Evolutionary conservation across 495 filamentous ascomycete species (phyloP), one percentile per base, ranked within the genome.

Genomic region (Neurospora tetrasperma): DNA sequence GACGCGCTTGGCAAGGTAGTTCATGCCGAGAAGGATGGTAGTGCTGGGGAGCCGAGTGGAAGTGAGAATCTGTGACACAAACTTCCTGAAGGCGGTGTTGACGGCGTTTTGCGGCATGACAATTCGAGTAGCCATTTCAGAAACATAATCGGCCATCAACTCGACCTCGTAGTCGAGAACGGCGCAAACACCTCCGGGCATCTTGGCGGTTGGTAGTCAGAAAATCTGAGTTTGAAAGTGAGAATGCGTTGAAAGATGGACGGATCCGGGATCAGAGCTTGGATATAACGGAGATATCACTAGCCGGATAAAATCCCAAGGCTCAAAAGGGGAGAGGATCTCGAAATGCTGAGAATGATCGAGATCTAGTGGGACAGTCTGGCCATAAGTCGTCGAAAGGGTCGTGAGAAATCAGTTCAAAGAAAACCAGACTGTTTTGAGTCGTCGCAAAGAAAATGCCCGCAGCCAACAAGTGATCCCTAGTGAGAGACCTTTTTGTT

Each of bases 131-230:
- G 96, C 90, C 90, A 94, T 96, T 78, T 97, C 92, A 70, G 94
- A 90, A 79, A 99, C 96, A 84, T 97, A 99, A 79, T 98, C 94
- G 71, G 94, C 92, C 94, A 98, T 99, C 81, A 93, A 87, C 75
- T 97, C 94, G 90, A 98, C 96, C 80, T 98, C 96, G 82, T 99
- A 99, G 85, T 99, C 96, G 80, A 99, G 88, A 82, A 96, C 91
- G 71, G 93, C 93, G 77, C 96, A 94, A 46, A 99, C 96, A 76
- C 96, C 96, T 84, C 96, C 96, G 74, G 81, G 88, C 85, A 86
- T 86, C 75, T 79, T 85, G 81, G 44, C 74, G 70, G 78, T 59
- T 73, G 71, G 54, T 42, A 42, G 74, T 40, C 14, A 42, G 76
- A 44, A 23, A 40, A 70, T 23, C 18, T 42, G 70, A 41, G 27